Evolutionary conservation across 345 rosid genomes (phyloP).

Genomic region (Melastoma malabathricum): DNA sequence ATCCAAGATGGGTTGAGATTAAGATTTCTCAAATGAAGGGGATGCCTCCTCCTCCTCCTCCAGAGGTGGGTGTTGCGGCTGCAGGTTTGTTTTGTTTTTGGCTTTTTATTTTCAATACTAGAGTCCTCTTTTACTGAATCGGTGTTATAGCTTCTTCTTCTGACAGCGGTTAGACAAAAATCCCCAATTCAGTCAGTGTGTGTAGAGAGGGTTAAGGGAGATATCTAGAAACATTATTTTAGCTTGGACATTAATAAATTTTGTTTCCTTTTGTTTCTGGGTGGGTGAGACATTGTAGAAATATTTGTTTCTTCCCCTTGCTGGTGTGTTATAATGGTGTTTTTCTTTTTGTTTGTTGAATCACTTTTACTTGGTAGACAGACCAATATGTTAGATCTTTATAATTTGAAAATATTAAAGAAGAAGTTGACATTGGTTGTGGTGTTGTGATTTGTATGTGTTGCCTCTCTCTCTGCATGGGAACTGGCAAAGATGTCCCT

Average conservation of each 20-base stretch:
- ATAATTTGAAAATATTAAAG: too few species aligned
- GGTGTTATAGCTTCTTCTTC: conserved; percentile 1
- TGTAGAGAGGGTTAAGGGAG: conserved; percentile 6
- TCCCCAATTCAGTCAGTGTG: neutral
- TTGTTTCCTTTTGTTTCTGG: neutral
- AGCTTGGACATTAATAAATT: neutral
- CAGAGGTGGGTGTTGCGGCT: neutral
- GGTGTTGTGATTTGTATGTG: too few species aligned
- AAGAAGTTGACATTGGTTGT: too few species aligned
- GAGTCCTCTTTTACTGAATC: neutral
- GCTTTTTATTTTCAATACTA: neutral
- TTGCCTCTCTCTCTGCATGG: too few species aligned
- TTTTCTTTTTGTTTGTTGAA: too few species aligned
- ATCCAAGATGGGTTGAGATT: neutral
- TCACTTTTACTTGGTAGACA: too few species aligned
- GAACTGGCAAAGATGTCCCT: too few species aligned
- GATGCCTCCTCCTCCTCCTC: neutral
- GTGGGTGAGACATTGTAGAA: too few species aligned
- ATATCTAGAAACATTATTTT: neutral
- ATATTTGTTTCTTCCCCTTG: too few species aligned
- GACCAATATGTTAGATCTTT: too few species aligned
- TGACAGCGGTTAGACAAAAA: conserved; percentile 1
- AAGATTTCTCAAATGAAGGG: neutral
- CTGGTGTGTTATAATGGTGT: too few species aligned
- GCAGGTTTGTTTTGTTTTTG: neutral